Base-by-base conservation (phyloP, 331 rosid genomes). In the Dryas integrifolia region DNA sequence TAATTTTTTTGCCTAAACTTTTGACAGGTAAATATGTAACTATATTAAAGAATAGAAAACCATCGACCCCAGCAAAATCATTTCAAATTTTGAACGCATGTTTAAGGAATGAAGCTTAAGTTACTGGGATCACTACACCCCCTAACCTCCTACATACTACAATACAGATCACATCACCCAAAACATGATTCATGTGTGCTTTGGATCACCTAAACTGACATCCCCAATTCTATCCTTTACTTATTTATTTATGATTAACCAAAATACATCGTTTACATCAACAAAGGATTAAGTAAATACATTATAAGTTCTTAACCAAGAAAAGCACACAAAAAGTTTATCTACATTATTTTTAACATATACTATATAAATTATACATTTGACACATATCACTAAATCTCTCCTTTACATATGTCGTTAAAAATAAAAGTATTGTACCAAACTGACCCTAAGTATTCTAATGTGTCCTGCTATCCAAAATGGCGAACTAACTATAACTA, bases 281-380 rank as follows among this genome's bases (percentile, higher is more conserved):
- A 61, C 47, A 18, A 44, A 5, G 5, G 69, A 63, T 9, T 43
- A 7, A 18, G 38, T 3, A 6, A 12, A 16, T n/a, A 26, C 35
- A 43, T 63, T n/a, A 41, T 16, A 16, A 43, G 52, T 44, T 44
- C 38, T 43, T 43, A 63, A 43, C 5, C 69, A 16, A 43, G 69
- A 63, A 63, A 18, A 63, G 51, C 2, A 44, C 5, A 43, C 69
- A 63, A 63, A 63, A 63, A 39, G 12, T 61, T 61, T 47, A 40
- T 40, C 26, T 40, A 16, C 35, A 40, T 59, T 35, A 30, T 35
- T 59, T 5, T 15, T 13, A 58, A 58, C 16, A 13, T 26, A 39
- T 41, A n/a, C 11, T n/a, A 43, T 9, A n/a, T 0, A 8, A 41
- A 16, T 63, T 21, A 43, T 43, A 43, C n/a, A 63, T 63, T 8